Evolutionary conservation across 768 basidiomycete genomes (phyloP).

Genomic region (Pleurotus tuber-regium): DNA sequence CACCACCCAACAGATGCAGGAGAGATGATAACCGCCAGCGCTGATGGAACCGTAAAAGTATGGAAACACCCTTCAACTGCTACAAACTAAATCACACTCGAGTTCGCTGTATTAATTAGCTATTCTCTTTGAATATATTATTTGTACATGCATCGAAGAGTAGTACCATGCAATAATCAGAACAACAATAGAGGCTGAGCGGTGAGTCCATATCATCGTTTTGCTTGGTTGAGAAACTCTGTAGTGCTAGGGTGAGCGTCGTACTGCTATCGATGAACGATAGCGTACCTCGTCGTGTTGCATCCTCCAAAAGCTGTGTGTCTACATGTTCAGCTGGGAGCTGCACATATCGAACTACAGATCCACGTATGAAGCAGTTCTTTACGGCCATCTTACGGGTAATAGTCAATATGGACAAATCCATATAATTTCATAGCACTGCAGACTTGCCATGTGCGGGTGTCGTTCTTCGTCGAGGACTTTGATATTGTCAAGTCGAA

Average conservation of each 20-base stretch:
- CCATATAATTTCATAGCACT: too few species aligned
- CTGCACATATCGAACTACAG: constrained; percentile 97
- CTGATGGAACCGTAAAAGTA: constrained; percentile 89
- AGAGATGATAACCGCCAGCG: constrained; percentile 87
- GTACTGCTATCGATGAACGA: background rate
- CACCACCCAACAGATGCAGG: constrained; percentile 79
- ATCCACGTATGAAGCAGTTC: constrained; percentile 98
- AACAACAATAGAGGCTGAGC: too few species aligned
- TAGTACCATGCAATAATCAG: too few species aligned
- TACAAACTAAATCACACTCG: too few species aligned
- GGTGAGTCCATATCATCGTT: constrained; percentile 29
- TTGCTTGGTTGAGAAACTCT: constrained; percentile 48
- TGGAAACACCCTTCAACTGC: constrained; percentile 75
- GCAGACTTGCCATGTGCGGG: constrained; percentile 85
- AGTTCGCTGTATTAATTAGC: too few species aligned
- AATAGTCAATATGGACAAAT: too few species aligned
- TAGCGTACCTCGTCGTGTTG: constrained; percentile 84
- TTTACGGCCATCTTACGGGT: constrained; percentile 99
- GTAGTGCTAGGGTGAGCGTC: constrained; percentile 5
- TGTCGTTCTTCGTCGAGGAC: constrained; percentile 91
- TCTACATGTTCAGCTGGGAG: constrained; percentile 91
- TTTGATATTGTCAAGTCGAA: constrained; percentile 90
- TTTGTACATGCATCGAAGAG: too few species aligned
- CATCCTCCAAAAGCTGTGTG: constrained; percentile 93
- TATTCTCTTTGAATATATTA: too few species aligned